phyloP scores from a whole-genome alignment of 441 rosid genomes.

The Eruca vesicaria region DNA sequence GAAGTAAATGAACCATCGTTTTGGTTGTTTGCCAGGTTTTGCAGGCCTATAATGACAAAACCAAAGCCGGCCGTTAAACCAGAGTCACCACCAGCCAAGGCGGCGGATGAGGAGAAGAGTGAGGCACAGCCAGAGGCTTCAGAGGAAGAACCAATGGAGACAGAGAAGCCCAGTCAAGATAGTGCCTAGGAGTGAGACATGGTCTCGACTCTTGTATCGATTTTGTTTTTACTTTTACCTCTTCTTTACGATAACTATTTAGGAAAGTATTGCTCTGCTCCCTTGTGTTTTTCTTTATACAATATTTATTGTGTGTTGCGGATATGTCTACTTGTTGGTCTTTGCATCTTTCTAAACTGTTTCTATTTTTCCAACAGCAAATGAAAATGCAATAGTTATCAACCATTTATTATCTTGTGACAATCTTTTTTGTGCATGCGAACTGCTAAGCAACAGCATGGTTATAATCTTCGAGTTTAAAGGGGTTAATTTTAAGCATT shows the following conservation, averaged over 20 bases:
- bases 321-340: background rate
- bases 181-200: background rate
- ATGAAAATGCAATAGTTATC: too few relatives aligned
- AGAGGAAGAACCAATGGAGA: slow-evolving; percentile 56
- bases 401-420: too few relatives aligned
- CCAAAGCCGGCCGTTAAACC: slow-evolving; percentile 59
- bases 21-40: slow-evolving; percentile 48
- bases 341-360: too few relatives aligned
- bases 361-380: too few relatives aligned
- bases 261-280: too few relatives aligned
- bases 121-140: slow-evolving; percentile 46
- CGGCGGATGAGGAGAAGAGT: slow-evolving; percentile 30
- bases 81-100: slow-evolving; percentile 55
- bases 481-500: too few relatives aligned
- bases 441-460: too few relatives aligned
- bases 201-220: slow-evolving; percentile 21
- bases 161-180: slow-evolving; percentile 41
- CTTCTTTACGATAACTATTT: background rate
- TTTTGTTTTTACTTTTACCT: slow-evolving; percentile 12
- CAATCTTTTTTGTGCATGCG: too few relatives aligned
- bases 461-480: too few relatives aligned
- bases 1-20: background rate
- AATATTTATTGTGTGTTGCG: background rate
- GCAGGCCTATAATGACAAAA: slow-evolving; percentile 84
- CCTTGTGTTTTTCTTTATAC: background rate